Evolutionary conservation across 78 protist genomes (phyloP).

Genomic region (Dictyostelium discoideum): DNA sequence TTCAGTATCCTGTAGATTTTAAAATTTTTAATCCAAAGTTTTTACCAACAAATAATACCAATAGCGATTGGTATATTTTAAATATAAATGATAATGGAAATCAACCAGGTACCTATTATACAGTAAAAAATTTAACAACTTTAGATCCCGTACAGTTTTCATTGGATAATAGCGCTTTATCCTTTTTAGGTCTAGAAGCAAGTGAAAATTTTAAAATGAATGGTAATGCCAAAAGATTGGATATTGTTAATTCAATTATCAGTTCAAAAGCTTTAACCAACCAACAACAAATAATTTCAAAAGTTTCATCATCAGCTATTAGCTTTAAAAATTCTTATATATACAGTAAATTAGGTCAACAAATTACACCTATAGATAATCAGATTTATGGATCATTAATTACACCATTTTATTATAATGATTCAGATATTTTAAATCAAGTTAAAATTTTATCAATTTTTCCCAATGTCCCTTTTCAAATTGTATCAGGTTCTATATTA

Average conservation of each 20-base stretch:
- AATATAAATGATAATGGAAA: background rate
- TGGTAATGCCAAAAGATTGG: background rate
- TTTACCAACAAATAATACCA: background rate
- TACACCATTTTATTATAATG: background rate
- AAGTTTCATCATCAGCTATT: background rate
- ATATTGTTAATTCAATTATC: background rate
- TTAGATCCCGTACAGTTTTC: background rate
- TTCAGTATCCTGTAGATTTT: slow-evolving; percentile 1
- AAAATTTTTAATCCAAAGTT: background rate
- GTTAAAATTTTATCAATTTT: background rate
- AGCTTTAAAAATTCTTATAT: background rate
- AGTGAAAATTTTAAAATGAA: background rate
- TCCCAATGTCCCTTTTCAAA: background rate
- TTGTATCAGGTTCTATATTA: background rate
- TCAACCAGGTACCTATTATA: background rate
- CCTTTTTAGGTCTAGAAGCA: background rate
- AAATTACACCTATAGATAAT: background rate
- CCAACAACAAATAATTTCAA: background rate
- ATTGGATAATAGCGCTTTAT: background rate
- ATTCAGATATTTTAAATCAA: background rate
- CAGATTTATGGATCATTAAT: background rate
- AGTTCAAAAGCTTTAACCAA: background rate
- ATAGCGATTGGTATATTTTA: background rate
- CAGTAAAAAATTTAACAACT: background rate
- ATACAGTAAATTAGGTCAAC: background rate